Percentiles rank a stretch among this genome's conserved stretches.
phyloP scores from a whole-genome alignment of 305 asterid species.

The Salvia sclarea region DNA sequence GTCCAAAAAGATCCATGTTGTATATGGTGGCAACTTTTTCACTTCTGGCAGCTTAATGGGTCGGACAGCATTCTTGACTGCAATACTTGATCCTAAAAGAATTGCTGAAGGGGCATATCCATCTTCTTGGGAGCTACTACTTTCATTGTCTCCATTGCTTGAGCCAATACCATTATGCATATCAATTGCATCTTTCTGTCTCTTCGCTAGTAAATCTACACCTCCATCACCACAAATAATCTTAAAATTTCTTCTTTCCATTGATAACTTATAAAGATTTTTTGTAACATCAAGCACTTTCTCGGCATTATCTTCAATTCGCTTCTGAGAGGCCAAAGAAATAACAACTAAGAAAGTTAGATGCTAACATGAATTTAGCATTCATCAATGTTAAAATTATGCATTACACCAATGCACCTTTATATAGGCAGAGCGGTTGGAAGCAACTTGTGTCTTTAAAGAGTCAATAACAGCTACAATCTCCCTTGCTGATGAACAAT shows the following conservation, averaged over 20 bases:
- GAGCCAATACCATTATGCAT: conserved; percentile 75
- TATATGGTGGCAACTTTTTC: conserved; percentile 69
- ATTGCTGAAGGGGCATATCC: conserved; percentile 83
- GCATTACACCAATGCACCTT: conserved; percentile 54
- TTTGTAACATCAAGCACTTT: conserved; percentile 58
- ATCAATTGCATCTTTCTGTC: conserved; percentile 84
- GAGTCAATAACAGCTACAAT: conserved; percentile 54
- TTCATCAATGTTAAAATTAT: conserved; percentile 22
- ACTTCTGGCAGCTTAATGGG: conserved; percentile 81
- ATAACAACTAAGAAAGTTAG: conserved; percentile 14
- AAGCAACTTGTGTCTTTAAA: conserved; percentile 59
- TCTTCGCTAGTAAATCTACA: conserved; percentile 72
- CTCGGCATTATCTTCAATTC: conserved; percentile 63
- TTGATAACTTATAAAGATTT: conserved; percentile 52
- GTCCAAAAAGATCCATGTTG: conserved; percentile 87
- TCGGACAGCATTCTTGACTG: conserved; percentile 87
- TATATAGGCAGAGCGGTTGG: conserved; percentile 53
- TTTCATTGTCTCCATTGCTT: conserved; percentile 63
- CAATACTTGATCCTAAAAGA: conserved; percentile 88
- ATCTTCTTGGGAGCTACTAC: conserved; percentile 74
- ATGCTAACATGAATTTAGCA: conserved; percentile 26
- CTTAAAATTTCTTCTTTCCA: conserved; percentile 59
- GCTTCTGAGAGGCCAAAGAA: conserved; percentile 56
- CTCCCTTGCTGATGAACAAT: conserved; percentile 43
- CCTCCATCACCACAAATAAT: conserved; percentile 47